A percentile compares a stretch with the other conserved stretches of the same genome.
phyloP scores from a whole-genome alignment of 495 filamentous ascomycete genomes.

The Daldinia grandis region DNA sequence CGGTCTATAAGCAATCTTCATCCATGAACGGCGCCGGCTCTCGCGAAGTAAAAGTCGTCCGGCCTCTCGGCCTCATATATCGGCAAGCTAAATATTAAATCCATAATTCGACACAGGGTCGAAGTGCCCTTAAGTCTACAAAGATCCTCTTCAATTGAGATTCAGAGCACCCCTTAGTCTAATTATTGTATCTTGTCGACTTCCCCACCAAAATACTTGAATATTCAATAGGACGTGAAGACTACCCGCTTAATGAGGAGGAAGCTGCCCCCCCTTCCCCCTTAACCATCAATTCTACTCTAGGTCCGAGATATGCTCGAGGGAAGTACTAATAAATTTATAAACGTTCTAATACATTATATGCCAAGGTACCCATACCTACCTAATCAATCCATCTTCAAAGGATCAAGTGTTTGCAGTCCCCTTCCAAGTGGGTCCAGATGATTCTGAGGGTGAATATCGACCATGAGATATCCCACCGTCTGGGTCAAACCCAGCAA shows the following conservation, averaged over 20 bases:
- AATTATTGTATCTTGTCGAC: background rate
- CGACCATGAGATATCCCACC: background rate
- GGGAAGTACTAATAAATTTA: background rate
- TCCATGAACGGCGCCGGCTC: slow-evolving; percentile 1
- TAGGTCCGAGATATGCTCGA: background rate
- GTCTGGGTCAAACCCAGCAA: background rate
- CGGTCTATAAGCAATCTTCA: slow-evolving; percentile 14
- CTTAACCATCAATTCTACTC: background rate
- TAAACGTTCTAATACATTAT: background rate
- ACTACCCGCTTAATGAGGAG: background rate
- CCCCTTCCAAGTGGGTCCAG: background rate
- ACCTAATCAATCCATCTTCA: background rate
- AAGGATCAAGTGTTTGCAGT: background rate
- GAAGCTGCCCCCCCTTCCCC: background rate
- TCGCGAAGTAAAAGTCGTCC: background rate
- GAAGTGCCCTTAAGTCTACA: slow-evolving; percentile 10
- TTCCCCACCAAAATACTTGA: background rate
- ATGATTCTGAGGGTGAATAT: background rate
- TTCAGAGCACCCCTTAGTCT: background rate
- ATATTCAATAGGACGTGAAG: background rate
- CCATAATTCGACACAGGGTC: background rate
- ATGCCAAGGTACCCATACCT: no score
- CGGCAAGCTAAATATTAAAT: background rate
- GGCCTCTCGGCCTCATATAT: slow-evolving; percentile 9
- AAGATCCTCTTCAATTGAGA: background rate